Percentiles rank a stretch among this genome's conserved stretches.
Evolutionary conservation across 768 basidiomycete species (phyloP).

Genomic region (Tricholoma sp.): DNA sequence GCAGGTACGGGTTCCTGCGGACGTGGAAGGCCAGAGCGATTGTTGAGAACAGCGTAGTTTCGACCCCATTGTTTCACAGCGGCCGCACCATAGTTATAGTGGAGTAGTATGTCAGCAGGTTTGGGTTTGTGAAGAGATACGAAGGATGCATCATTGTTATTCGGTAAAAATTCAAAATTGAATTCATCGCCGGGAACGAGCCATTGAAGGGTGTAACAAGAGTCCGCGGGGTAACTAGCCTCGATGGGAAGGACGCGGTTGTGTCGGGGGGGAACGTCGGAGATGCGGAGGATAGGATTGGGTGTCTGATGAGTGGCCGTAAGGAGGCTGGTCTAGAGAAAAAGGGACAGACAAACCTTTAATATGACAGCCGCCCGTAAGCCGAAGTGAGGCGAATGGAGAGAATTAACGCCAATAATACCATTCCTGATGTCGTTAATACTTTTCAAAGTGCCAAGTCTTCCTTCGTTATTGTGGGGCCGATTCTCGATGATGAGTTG

Average conservation of each 20-base stretch:
- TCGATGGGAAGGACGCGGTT: not conserved
- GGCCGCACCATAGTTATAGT: no score
- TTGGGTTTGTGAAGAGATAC: not conserved
- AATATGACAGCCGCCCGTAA: not conserved
- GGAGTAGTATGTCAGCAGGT: constrained; percentile 8
- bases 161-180: not conserved
- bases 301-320: not conserved
- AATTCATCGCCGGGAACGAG: not conserved
- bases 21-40: not conserved
- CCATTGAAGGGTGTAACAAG: constrained; percentile 9
- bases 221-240: constrained; percentile 2
- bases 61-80: constrained; percentile 12
- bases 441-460: not conserved
- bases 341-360: constrained; percentile 1
- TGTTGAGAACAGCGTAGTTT: constrained; percentile 1
- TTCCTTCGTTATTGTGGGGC: not conserved
- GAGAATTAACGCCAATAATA: not conserved
- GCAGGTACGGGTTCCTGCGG: not conserved
- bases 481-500: constrained; percentile 2
- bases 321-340: not conserved
- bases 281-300: constrained; percentile 2
- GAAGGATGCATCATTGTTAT: constrained; percentile 10
- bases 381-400: not conserved
- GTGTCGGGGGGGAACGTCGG: not conserved
- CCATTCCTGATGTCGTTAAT: no score